Evolutionary conservation across 2,329 filamentous ascomycete species (phyloP).

Genomic region (Ophiostoma australiae): DNA sequence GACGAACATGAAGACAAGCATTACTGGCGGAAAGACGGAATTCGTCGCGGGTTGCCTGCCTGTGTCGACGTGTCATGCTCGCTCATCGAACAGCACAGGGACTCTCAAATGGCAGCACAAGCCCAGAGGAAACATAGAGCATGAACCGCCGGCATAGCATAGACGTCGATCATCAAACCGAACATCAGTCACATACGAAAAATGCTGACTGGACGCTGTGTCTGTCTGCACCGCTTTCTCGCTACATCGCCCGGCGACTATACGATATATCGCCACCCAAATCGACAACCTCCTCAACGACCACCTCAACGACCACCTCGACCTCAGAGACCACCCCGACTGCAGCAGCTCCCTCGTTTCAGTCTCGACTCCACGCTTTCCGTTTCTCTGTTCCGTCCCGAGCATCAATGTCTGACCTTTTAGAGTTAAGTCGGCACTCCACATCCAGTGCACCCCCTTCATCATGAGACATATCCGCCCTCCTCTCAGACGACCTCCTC

Average conservation of each 20-base stretch:
- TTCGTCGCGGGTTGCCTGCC: background rate
- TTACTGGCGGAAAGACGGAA: too few species aligned
- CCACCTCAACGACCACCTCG: background rate
- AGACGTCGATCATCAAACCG: background rate
- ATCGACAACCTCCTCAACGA: background rate
- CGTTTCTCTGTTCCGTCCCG: slow-evolving; percentile 9
- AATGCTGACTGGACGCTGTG: background rate
- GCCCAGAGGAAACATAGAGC: background rate
- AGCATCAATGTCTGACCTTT: background rate
- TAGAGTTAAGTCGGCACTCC: slow-evolving; percentile 4
- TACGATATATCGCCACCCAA: background rate
- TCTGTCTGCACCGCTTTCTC: background rate
- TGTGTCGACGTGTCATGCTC: background rate
- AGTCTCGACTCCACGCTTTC: background rate
- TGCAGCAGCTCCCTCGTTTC: background rate
- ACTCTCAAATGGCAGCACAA: background rate
- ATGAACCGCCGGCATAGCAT: background rate
- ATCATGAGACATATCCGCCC: slow-evolving; percentile 1
- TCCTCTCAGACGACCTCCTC: background rate
- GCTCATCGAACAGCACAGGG: background rate
- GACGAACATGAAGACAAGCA: background rate
- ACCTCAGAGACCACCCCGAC: background rate
- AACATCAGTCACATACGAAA: background rate
- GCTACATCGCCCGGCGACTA: background rate
- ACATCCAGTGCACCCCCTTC: slow-evolving; percentile 1